phyloP scores from a whole-genome alignment of 2,329 filamentous ascomycete species.

The Xylaria arbuscula region DNA sequence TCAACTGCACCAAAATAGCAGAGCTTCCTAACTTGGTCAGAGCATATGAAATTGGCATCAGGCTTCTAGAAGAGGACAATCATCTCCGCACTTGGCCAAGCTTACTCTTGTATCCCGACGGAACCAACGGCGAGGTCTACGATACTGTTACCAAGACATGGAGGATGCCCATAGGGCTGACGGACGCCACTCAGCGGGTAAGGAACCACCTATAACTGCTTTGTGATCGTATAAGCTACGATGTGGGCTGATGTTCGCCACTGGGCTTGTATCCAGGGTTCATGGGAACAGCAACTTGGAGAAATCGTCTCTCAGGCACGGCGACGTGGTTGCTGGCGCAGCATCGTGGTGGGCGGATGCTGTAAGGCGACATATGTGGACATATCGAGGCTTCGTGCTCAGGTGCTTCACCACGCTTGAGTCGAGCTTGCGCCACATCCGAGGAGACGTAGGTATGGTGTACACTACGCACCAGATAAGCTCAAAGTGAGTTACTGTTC shows the following conservation, averaged over 20 bases:
- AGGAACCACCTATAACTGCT: conserved; percentile 28
- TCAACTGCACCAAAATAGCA: conserved; percentile 76
- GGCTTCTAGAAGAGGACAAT: conserved; percentile 51
- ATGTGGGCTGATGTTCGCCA: conserved; percentile 22
- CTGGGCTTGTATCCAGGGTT: conserved; percentile 41
- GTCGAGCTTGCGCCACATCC: conserved; percentile 5
- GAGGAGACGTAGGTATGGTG: not conserved
- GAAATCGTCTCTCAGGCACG: conserved; percentile 54
- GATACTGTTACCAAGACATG: conserved; percentile 71
- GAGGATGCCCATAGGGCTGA: conserved; percentile 56
- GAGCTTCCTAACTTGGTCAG: conserved; percentile 67
- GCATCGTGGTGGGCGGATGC: conserved; percentile 64
- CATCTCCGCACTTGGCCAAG: conserved; percentile 58
- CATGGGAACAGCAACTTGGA: conserved; percentile 61
- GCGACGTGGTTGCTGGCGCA: conserved; percentile 55
- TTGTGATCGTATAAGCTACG: not conserved
- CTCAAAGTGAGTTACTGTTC: conserved; percentile 28
- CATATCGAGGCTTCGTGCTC: conserved; percentile 55
- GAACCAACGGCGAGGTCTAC: conserved; percentile 75
- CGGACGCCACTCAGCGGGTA: conserved; percentile 38
- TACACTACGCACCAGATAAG: conserved; percentile 9
- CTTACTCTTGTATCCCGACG: conserved; percentile 75
- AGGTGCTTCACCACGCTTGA: conserved; percentile 23
- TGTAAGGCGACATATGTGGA: conserved; percentile 60
- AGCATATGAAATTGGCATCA: conserved; percentile 64